A percentile compares a stretch with the other conserved stretches of the same genome.
Evolutionary conservation across 306 rosid species (phyloP).

Genomic region (Dicorynia guianensis): DNA sequence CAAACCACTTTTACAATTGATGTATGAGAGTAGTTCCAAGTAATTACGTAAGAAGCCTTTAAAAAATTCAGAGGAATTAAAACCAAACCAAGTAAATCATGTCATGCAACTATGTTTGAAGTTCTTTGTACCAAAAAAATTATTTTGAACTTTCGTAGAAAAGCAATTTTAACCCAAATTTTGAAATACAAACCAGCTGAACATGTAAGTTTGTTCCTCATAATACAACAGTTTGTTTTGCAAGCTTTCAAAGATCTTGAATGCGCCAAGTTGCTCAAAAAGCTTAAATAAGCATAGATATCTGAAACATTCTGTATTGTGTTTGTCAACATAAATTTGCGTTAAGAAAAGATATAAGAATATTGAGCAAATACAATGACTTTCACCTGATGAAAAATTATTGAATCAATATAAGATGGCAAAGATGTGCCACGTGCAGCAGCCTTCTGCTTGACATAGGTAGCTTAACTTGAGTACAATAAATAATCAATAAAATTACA

Average conservation of each 20-base stretch:
- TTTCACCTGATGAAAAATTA: constrained; percentile 19
- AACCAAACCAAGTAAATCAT: too few species aligned
- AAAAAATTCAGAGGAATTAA: too few species aligned
- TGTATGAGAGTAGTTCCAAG: too few species aligned
- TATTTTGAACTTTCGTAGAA: too few species aligned
- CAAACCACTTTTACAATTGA: too few species aligned
- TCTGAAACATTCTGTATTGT: constrained; percentile 3
- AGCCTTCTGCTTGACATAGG: constrained; percentile 70
- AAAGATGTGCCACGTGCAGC: constrained; percentile 50
- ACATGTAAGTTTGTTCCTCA: too few species aligned
- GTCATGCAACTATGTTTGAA: too few species aligned
- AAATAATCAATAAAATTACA: constrained; percentile 59
- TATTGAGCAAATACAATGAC: background rate
- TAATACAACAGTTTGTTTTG: constrained; percentile 4
- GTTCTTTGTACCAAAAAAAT: too few species aligned
- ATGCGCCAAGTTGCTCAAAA: background rate
- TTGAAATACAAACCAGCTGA: too few species aligned
- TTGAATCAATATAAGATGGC: constrained; percentile 55
- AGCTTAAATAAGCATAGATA: constrained; percentile 16
- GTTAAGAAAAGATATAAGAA: constrained; percentile 33
- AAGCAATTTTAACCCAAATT: too few species aligned
- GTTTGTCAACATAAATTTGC: constrained; percentile 43
- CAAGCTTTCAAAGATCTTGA: background rate
- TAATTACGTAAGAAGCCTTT: too few species aligned
- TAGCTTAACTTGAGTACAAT: constrained; percentile 69